phyloP scores from a whole-genome alignment of 768 basidiomycete genomes.

The Saitozyma sp. region DNA sequence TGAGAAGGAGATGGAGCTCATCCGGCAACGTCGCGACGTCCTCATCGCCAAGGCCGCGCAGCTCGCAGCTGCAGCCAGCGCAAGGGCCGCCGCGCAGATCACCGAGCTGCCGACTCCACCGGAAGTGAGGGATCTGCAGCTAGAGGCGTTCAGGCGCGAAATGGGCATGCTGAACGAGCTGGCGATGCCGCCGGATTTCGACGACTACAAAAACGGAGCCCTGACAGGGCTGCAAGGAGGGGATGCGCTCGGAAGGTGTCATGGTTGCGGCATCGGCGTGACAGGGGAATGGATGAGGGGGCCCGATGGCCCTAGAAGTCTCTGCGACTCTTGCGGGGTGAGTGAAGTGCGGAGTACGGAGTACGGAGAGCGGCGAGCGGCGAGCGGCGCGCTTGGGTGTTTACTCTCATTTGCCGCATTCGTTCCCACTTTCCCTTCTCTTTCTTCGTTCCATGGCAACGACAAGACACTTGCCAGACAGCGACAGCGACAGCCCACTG shows the following conservation, averaged over 20 bases:
- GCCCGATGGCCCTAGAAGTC: constrained; percentile 42
- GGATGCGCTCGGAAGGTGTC: constrained; percentile 21
- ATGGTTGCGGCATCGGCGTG: constrained; percentile 30
- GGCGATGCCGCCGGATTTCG: not conserved
- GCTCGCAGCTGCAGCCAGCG: constrained; percentile 7
- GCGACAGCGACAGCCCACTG: too few relatives aligned
- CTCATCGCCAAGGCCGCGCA: constrained; percentile 34
- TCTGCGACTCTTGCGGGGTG: constrained; percentile 45
- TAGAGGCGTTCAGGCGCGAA: not conserved
- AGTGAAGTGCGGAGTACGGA: constrained; percentile 12
- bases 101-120: not conserved
- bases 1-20: constrained; percentile 43
- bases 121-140: not conserved
- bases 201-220: not conserved
- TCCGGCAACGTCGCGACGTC: constrained; percentile 32
- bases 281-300: constrained; percentile 40
- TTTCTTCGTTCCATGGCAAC: not conserved
- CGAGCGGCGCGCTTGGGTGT: not conserved
- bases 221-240: too few relatives aligned
- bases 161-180: not conserved
- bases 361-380: not conserved
- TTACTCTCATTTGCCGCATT: not conserved
- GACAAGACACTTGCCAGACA: too few relatives aligned
- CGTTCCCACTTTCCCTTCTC: not conserved
- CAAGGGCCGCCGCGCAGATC: constrained; percentile 3